Percentiles rank a stretch among this genome's conserved stretches.
Conservation (phyloP, 495 filamentous ascomycete genomes). For the Penicillium fimorum region DNA sequence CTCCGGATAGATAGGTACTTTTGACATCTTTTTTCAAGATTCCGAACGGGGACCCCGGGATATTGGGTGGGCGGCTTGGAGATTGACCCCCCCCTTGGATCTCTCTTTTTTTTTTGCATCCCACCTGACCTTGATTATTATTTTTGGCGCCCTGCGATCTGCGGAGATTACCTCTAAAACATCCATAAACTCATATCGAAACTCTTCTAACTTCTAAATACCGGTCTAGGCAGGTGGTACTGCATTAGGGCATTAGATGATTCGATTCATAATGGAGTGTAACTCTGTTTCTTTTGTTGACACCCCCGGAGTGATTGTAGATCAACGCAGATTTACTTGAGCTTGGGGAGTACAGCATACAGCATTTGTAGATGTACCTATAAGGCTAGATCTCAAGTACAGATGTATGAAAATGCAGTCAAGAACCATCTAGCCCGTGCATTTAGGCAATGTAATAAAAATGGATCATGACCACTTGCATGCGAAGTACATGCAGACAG, state of each 20-base stretch:
- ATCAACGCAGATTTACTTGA: not conserved
- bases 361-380: not conserved
- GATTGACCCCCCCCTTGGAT: not conserved
- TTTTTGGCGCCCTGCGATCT: conserved; percentile 4
- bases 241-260: not conserved
- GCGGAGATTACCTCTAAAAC: not conserved
- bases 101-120: not conserved
- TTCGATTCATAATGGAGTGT: not conserved
- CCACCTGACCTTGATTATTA: conserved; percentile 6
- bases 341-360: not conserved
- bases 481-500: not conserved
- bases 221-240: conserved; percentile 7
- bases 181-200: not conserved
- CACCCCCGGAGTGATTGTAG: not conserved
- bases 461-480: conserved; percentile 5
- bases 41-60: not conserved
- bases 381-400: not conserved
- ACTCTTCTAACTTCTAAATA: not conserved
- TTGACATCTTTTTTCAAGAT: conserved; percentile 1
- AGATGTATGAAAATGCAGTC: not conserved
- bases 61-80: not conserved
- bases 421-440: not conserved
- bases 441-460: not conserved
- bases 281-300: not conserved
- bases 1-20: conserved; percentile 5